Conservation (phyloP, 495 filamentous ascomycete species). For the Umbilicaria muhlenbergii region DNA sequence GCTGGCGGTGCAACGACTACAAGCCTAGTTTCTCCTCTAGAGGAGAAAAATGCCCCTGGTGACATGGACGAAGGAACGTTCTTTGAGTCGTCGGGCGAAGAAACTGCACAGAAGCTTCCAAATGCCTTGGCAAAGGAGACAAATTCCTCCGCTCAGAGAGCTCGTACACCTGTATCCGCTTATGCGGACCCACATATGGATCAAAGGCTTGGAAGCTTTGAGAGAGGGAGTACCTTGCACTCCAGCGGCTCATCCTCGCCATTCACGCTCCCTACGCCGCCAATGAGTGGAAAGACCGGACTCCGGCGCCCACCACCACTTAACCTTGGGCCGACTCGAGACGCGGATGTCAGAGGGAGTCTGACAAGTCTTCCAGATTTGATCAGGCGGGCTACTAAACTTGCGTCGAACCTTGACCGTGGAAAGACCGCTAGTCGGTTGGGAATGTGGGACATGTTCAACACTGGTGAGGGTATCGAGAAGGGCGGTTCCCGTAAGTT, state of each 20-base stretch:
- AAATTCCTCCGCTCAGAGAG: background rate
- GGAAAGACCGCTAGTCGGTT: slow-evolving; percentile 68
- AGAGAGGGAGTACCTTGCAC: slow-evolving; percentile 22
- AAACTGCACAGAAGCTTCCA: slow-evolving; percentile 17
- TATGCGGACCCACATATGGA: slow-evolving; percentile 14
- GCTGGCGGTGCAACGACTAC: too few relatives aligned
- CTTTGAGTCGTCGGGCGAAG: background rate
- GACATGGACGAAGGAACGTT: too few relatives aligned
- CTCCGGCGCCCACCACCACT: slow-evolving; percentile 55
- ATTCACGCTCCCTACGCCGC: slow-evolving; percentile 13
- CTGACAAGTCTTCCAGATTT: slow-evolving; percentile 83
- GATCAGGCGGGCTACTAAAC: slow-evolving; percentile 70
- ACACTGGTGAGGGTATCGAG: slow-evolving; percentile 14
- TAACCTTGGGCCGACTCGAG: slow-evolving; percentile 62
- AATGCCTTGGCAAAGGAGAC: slow-evolving; percentile 9
- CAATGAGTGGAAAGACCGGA: slow-evolving; percentile 20
- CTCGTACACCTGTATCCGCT: too few relatives aligned
- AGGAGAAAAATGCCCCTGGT: slow-evolving; percentile 14
- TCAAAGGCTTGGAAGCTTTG: slow-evolving; percentile 16
- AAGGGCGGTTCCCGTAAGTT: slow-evolving; percentile 10
- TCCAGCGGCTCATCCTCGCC: slow-evolving; percentile 25
- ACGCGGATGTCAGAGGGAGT: slow-evolving; percentile 70
- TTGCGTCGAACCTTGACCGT: slow-evolving; percentile 78
- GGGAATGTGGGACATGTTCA: slow-evolving; percentile 28
- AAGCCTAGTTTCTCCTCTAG: background rate